Evolutionary conservation across 768 basidiomycete species (phyloP).

Genomic region (Lactifluus pinguis): DNA sequence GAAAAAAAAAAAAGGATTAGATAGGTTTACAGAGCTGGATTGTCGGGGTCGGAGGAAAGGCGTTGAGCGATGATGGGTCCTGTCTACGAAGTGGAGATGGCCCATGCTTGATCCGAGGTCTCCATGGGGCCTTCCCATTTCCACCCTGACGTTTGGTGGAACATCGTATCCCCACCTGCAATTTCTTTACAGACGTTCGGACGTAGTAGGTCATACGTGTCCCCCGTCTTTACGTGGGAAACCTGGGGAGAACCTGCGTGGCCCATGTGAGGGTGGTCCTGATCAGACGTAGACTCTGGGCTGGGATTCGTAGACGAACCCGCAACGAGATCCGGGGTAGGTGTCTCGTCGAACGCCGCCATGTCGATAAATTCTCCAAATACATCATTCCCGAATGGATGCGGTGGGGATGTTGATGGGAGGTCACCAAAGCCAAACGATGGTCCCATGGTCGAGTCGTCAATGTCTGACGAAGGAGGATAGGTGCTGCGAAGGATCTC

Average conservation of each 20-base stretch:
- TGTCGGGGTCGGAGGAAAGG: constrained; percentile 20
- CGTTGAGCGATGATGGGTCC: background rate
- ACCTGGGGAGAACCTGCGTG: constrained; percentile 29
- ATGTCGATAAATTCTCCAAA: constrained; percentile 64
- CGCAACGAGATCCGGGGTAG: constrained; percentile 63
- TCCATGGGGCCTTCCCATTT: constrained; percentile 69
- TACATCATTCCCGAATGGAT: constrained; percentile 33
- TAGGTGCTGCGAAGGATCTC: constrained; percentile 50
- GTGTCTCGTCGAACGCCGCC: constrained; percentile 47
- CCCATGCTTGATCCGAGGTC: constrained; percentile 61
- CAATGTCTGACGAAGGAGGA: constrained; percentile 31
- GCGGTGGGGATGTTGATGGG: constrained; percentile 21
- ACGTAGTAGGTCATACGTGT: constrained; percentile 39
- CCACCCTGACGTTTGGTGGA: constrained; percentile 50
- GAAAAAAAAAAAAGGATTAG: constrained; percentile 13
- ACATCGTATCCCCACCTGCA: constrained; percentile 66
- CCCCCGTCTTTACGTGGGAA: constrained; percentile 39
- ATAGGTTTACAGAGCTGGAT: constrained; percentile 3
- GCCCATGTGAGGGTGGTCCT: constrained; percentile 35
- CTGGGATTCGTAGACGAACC: constrained; percentile 70
- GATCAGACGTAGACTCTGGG: constrained; percentile 64
- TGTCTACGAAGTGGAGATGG: constrained; percentile 42
- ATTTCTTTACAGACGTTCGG: constrained; percentile 60
- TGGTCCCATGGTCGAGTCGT: constrained; percentile 26
- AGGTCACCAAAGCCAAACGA: constrained; percentile 25